Percentiles rank a stretch among this genome's conserved stretches.
Conservation (phyloP, 495 filamentous ascomycete species). For the Trichoderma erinaceum region DNA sequence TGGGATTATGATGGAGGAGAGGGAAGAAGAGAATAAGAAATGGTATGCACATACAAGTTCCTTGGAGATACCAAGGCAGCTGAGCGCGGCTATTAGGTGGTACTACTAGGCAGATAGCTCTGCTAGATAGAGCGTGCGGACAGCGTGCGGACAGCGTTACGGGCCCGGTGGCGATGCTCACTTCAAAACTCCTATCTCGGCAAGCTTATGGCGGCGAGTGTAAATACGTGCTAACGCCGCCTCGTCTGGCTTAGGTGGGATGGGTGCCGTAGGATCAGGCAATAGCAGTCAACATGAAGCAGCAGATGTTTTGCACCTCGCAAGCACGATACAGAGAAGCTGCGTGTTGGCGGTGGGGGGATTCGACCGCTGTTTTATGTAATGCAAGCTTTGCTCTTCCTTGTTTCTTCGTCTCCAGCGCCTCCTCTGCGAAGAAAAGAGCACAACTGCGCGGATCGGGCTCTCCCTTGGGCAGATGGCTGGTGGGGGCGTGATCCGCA, state of each 20-base stretch:
- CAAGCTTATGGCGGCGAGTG: conserved; percentile 12
- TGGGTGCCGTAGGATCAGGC: background rate
- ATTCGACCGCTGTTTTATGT: background rate
- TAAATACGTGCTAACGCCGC: conserved; percentile 14
- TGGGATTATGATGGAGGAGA: background rate
- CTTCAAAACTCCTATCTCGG: conserved; percentile 9
- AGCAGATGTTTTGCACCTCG: background rate
- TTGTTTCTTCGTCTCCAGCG: background rate
- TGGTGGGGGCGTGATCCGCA: conserved; percentile 8
- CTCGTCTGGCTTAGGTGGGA: background rate
- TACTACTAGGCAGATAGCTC: background rate
- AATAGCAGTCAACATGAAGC: background rate
- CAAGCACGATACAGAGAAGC: background rate
- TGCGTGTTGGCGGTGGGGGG: background rate
- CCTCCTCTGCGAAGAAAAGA: background rate
- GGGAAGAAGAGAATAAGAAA: background rate
- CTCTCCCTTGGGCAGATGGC: background rate
- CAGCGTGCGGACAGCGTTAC: background rate
- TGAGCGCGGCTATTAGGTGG: background rate
- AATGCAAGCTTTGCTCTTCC: background rate
- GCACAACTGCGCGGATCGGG: conserved; percentile 6
- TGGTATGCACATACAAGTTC: background rate
- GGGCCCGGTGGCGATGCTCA: conserved; percentile 9
- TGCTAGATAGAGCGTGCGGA: background rate
- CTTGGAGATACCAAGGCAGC: background rate